Conservation (phyloP, 345 rosid genomes). For the Sisymbrium irio region DNA sequence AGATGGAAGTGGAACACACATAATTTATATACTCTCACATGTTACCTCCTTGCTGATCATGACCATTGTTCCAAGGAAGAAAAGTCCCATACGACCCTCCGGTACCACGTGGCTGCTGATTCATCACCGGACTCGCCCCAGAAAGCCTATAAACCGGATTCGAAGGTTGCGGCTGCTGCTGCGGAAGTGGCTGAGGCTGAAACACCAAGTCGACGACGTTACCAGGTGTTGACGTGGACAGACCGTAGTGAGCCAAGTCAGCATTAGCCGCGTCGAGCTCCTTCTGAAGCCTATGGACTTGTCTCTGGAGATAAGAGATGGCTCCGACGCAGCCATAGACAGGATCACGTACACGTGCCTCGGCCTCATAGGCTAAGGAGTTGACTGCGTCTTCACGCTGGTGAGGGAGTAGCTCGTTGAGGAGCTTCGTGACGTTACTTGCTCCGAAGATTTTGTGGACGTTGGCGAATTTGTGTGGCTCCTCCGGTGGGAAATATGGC, state of each 20-base stretch:
- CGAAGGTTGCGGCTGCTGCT: conserved; percentile 15
- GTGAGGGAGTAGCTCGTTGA: conserved; percentile 82
- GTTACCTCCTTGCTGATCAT: conserved; percentile 57
- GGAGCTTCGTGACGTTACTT: conserved; percentile 89
- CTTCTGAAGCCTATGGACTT: conserved; percentile 87
- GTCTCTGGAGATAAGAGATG: conserved; percentile 86
- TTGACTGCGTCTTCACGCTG: conserved; percentile 95
- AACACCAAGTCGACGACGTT: conserved; percentile 28
- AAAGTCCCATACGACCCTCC: conserved; percentile 41
- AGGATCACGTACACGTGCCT: conserved; percentile 88
- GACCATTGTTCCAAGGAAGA: conserved; percentile 54
- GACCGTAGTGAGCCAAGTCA: conserved; percentile 65
- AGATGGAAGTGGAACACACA: conserved; percentile 13
- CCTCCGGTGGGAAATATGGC: conserved; percentile 96
- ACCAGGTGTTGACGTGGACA: conserved; percentile 40
- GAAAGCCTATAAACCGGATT: conserved; percentile 26
- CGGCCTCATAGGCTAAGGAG: conserved; percentile 93
- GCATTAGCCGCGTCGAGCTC: conserved; percentile 87
- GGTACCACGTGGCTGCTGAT: conserved; percentile 32
- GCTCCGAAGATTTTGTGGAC: conserved; percentile 98
- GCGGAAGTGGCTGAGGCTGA: conserved; percentile 33
- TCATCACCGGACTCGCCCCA: conserved; percentile 29
- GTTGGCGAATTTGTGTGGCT: conserved; percentile 88
- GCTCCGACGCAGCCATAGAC: conserved; percentile 92
- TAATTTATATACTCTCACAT: conserved; percentile 42